phyloP scores from a whole-genome alignment of 2,329 filamentous ascomycete species.

The Pseudogymnoascus sp. region DNA sequence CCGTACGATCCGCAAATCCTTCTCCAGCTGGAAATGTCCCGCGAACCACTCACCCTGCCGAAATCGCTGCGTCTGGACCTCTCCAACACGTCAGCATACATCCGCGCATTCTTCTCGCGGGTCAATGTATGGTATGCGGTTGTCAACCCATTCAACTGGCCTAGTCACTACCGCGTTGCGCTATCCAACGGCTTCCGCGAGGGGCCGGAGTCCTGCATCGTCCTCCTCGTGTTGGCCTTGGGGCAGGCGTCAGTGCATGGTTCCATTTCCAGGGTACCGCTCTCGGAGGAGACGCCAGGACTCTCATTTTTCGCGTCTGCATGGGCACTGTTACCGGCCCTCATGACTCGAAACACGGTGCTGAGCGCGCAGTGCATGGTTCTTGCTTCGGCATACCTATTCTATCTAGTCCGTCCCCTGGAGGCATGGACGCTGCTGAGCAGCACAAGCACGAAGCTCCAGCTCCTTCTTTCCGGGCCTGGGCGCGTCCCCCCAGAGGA shows the following conservation, averaged over 20 bases:
- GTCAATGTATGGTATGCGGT: slow-evolving; percentile 83
- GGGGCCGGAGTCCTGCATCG: slow-evolving; percentile 74
- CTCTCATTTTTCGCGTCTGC: slow-evolving; percentile 73
- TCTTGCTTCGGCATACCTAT: slow-evolving; percentile 71
- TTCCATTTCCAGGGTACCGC: slow-evolving; percentile 64
- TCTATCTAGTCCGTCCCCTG: slow-evolving; percentile 72
- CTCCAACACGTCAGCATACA: slow-evolving; percentile 65
- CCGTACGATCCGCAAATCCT: slow-evolving; percentile 76
- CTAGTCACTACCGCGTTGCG: slow-evolving; percentile 64
- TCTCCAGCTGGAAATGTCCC: slow-evolving; percentile 70
- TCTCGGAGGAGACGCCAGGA: slow-evolving; percentile 63
- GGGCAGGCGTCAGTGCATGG: slow-evolving; percentile 68
- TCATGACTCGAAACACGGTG: slow-evolving; percentile 74
- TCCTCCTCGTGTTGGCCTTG: slow-evolving; percentile 67
- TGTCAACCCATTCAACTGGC: slow-evolving; percentile 76
- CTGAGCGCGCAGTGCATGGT: slow-evolving; percentile 73
- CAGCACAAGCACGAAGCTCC: slow-evolving; percentile 72
- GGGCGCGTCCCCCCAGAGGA: slow-evolving; percentile 61
- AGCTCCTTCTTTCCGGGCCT: slow-evolving; percentile 67
- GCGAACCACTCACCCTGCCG: slow-evolving; percentile 62
- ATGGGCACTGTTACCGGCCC: slow-evolving; percentile 65
- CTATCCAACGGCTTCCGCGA: slow-evolving; percentile 68
- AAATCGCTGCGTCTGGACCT: slow-evolving; percentile 60
- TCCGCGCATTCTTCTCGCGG: slow-evolving; percentile 70
- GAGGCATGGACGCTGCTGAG: slow-evolving; percentile 77